phyloP scores from a whole-genome alignment of 2,329 filamentous ascomycete genomes.

The Canariomyces notabilis region DNA sequence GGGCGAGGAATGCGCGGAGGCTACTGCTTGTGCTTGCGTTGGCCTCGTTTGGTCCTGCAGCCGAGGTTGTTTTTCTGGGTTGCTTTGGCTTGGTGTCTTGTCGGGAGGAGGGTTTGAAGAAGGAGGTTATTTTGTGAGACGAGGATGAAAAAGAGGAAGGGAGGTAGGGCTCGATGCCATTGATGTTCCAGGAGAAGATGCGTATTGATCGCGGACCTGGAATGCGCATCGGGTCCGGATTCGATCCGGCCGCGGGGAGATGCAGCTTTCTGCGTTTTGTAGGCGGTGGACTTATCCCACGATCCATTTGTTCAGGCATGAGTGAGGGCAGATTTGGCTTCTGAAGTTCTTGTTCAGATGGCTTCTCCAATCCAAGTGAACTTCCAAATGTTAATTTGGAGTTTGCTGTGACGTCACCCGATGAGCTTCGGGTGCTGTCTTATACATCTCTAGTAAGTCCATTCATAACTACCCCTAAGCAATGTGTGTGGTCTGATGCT shows the following conservation, averaged over 20 bases:
- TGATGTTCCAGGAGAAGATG: conserved; percentile 28
- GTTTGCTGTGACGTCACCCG: too few relatives aligned
- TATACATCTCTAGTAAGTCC: too few relatives aligned
- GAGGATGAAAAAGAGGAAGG: conserved; percentile 14
- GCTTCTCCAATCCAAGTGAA: too few relatives aligned
- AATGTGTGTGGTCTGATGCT: too few relatives aligned
- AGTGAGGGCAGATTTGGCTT: too few relatives aligned
- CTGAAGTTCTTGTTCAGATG: too few relatives aligned
- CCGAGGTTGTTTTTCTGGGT: background rate
- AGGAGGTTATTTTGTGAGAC: conserved; percentile 22
- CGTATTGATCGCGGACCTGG: conserved; percentile 18
- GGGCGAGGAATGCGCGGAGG: conserved; percentile 22
- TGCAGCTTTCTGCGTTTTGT: conserved; percentile 3
- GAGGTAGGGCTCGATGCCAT: conserved; percentile 24
- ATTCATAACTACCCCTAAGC: too few relatives aligned
- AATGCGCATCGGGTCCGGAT: background rate
- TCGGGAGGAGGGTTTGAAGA: conserved; percentile 20
- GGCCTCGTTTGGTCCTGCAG: background rate
- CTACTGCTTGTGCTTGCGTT: background rate
- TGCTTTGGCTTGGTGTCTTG: background rate
- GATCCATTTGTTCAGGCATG: conserved; percentile 6
- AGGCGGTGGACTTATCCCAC: conserved; percentile 12
- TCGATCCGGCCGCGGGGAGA: background rate
- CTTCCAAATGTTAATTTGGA: too few relatives aligned
- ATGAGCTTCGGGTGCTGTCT: too few relatives aligned